Evolutionary conservation across 257 asterid species (phyloP).

Genomic region (Ilex asprella): DNA sequence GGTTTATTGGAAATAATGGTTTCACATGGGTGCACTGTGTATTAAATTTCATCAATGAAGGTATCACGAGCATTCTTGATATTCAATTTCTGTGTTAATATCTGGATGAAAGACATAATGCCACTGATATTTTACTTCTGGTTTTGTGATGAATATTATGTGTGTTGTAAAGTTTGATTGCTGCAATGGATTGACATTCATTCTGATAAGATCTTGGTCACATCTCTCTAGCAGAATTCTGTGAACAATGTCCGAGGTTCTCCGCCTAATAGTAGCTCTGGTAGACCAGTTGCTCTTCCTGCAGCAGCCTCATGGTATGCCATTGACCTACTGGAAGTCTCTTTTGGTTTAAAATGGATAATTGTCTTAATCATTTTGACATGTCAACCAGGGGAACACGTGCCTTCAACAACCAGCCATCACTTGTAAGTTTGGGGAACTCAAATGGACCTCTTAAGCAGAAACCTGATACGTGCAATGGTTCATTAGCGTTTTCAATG

Average conservation of each 20-base stretch:
- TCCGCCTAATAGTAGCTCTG: conserved; percentile 84
- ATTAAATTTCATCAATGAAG: too few relatives aligned
- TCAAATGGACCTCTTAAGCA: conserved; percentile 36
- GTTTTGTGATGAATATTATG: background rate
- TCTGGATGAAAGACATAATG: background rate
- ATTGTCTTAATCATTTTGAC: background rate
- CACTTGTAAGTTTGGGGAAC: conserved; percentile 33
- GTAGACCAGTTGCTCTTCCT: conserved; percentile 88
- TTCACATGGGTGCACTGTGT: background rate
- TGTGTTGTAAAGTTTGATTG: background rate
- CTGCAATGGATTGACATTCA: background rate
- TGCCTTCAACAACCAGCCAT: conserved; percentile 41
- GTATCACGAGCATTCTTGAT: background rate
- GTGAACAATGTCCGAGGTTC: conserved; percentile 26
- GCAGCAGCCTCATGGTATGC: conserved; percentile 90
- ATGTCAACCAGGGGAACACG: conserved; percentile 72
- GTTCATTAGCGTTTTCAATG: conserved; percentile 38
- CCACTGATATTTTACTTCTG: background rate
- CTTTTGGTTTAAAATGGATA: conserved; percentile 4
- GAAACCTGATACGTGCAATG: conserved; percentile 30
- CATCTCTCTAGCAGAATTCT: conserved; percentile 25
- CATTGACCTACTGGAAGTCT: conserved; percentile 8
- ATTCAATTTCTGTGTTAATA: background rate
- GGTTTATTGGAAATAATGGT: background rate
- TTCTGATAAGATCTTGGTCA: background rate